Percentiles rank a stretch among this genome's conserved stretches.
These are phyloP conservation scores for Scalesia atractyloides DNA, from an alignment of 129 eudicot species.

Conservation along the genomic window DNA sequence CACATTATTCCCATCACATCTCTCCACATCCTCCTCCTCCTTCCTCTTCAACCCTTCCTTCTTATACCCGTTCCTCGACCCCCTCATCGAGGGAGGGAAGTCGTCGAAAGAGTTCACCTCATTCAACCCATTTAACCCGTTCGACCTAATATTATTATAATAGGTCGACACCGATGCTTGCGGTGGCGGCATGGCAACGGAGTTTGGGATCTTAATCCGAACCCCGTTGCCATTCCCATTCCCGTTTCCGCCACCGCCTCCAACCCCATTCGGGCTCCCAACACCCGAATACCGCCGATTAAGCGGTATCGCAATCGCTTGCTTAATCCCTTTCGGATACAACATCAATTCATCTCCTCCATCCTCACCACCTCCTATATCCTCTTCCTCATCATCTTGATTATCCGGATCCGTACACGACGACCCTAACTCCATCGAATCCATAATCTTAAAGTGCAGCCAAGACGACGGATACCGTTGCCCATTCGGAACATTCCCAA, in stretches of 20 bases:
- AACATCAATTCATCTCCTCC: slow-evolving; percentile 34
- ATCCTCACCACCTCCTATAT: slow-evolving; percentile 10
- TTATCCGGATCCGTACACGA: slow-evolving; percentile 25
- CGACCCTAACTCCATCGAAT: slow-evolving; percentile 76
- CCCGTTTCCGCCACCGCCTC: slow-evolving; percentile 16
- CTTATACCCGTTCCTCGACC: too few relatives aligned
- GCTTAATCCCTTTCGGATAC: slow-evolving; percentile 7
- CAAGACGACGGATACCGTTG: slow-evolving; percentile 55
- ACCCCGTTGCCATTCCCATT: slow-evolving; percentile 31
- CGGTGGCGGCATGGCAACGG: background rate
- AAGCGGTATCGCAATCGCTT: too few relatives aligned
- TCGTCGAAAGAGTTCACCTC: slow-evolving; percentile 23
- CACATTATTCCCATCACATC: slow-evolving; percentile 3
- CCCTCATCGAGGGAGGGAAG: slow-evolving; percentile 13
- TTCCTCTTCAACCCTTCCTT: slow-evolving; percentile 11
- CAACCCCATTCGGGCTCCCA: background rate
- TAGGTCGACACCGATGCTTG: background rate
- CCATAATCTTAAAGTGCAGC: slow-evolving; percentile 79
- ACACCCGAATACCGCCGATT: too few relatives aligned
- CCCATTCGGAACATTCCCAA: slow-evolving; percentile 14
- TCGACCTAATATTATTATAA: too few relatives aligned
- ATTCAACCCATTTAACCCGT: too few relatives aligned
- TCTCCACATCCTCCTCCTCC: slow-evolving; percentile 16
- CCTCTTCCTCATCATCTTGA: slow-evolving; percentile 30
- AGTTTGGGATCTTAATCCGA: slow-evolving; percentile 47